phyloP scores from a whole-genome alignment of 1,284 basidiomycete species.

The Rhodotorula sp. region DNA sequence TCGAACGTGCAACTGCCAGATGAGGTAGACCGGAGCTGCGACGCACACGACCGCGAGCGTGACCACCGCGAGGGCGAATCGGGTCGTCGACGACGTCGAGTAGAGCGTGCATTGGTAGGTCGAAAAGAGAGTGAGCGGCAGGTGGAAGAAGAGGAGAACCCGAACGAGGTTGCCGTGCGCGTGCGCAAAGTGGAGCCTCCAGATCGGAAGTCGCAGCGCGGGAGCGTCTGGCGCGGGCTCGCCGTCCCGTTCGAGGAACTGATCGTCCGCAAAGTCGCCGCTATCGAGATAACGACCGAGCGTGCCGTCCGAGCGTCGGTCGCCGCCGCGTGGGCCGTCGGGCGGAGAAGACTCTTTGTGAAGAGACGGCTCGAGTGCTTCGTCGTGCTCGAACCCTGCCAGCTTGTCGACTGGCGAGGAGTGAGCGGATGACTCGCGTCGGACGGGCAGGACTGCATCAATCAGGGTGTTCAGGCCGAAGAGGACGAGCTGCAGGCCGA shows the following conservation, averaged over 20 bases:
- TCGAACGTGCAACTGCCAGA: slow-evolving; percentile 72
- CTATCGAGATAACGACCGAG: slow-evolving; percentile 14
- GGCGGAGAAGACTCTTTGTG: slow-evolving; percentile 15
- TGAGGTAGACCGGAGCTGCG: slow-evolving; percentile 72
- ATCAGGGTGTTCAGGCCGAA: slow-evolving; percentile 29
- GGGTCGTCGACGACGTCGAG: slow-evolving; percentile 55
- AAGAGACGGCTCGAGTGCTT: not conserved
- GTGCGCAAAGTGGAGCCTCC: slow-evolving; percentile 33
- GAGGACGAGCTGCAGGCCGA: slow-evolving; percentile 55
- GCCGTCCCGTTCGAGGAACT: slow-evolving; percentile 19
- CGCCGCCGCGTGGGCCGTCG: not conserved
- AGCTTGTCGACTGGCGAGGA: slow-evolving; percentile 7
- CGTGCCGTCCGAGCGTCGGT: slow-evolving; percentile 17
- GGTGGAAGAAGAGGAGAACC: slow-evolving; percentile 84
- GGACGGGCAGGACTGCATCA: slow-evolving; percentile 25
- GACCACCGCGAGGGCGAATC: slow-evolving; percentile 66
- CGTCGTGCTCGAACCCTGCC: slow-evolving; percentile 3
- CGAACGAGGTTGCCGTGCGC: slow-evolving; percentile 87
- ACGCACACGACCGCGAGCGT: slow-evolving; percentile 74
- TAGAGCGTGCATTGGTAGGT: slow-evolving; percentile 76
- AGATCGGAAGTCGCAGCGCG: slow-evolving; percentile 23
- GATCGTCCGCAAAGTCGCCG: slow-evolving; percentile 33
- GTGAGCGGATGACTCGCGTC: slow-evolving; percentile 1
- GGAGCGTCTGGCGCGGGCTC: slow-evolving; percentile 9
- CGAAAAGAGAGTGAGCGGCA: slow-evolving; percentile 88